A percentile compares a stretch with the other conserved stretches of the same genome.
These are phyloP conservation scores for Malus hybrid DNA, from an alignment of 331 rosid species.

Conservation along the genomic window DNA sequence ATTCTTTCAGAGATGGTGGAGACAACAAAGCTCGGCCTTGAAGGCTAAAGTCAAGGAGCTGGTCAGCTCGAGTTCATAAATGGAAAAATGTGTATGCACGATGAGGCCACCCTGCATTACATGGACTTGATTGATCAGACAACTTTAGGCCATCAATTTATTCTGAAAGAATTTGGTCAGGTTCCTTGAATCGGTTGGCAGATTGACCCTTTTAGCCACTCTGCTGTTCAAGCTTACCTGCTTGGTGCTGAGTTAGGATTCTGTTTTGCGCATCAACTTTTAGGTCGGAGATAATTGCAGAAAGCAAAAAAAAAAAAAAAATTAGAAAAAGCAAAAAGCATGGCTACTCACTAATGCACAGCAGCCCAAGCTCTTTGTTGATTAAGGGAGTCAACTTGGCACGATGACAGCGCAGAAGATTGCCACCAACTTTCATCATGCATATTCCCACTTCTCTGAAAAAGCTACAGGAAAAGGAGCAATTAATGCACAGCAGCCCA, in stretches of 20 bases:
- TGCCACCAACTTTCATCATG: too few species aligned
- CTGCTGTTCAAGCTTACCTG: conserved; percentile 83
- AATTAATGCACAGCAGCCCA: too few species aligned
- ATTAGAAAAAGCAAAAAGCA: too few species aligned
- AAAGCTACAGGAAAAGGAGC: too few species aligned
- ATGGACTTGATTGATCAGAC: conserved; percentile 94
- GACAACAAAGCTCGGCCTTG: conserved; percentile 45
- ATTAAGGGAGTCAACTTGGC: too few species aligned
- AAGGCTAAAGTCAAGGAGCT: conserved; percentile 53
- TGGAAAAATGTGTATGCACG: conserved; percentile 92
- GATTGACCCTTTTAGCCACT: conserved; percentile 89
- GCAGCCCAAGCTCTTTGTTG: too few species aligned
- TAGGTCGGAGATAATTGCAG: too few species aligned
- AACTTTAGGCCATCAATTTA: conserved; percentile 67
- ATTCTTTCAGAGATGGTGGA: conserved; percentile 84
- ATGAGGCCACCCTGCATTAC: conserved; percentile 84
- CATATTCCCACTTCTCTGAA: too few species aligned
- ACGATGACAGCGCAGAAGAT: too few species aligned
- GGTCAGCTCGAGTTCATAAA: conserved; percentile 59
- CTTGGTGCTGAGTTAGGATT: conserved; percentile 50
- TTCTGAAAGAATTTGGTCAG: conserved; percentile 55
- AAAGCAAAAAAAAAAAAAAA: too few species aligned
- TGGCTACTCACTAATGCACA: too few species aligned
- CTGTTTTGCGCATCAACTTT: too few species aligned
- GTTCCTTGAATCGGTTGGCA: conserved; percentile 91